phyloP scores from a whole-genome alignment of 805 yeast genomes.

The Ogataea populi-albae region DNA sequence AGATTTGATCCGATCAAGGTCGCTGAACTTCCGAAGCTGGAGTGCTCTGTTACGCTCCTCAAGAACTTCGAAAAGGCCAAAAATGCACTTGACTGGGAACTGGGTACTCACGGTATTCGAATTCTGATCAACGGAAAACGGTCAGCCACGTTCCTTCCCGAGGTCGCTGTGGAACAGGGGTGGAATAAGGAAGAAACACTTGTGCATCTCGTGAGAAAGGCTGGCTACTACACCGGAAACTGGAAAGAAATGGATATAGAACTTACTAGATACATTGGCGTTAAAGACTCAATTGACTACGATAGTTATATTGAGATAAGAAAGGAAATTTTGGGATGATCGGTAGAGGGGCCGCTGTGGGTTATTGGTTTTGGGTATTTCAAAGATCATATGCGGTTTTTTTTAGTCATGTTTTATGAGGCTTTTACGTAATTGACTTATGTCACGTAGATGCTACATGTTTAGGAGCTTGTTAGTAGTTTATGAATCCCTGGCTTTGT shows the following conservation, averaged over 20 bases:
- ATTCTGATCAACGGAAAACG: constrained; percentile 45
- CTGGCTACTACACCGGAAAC: constrained; percentile 42
- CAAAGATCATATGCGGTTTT: constrained; percentile 1
- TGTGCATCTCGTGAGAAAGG: constrained; percentile 66
- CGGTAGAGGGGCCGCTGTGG: not conserved
- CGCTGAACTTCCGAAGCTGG: constrained; percentile 52
- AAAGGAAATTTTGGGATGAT: constrained; percentile 5
- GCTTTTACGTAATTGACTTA: too few relatives aligned
- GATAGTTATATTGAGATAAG: constrained; percentile 35
- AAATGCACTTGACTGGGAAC: constrained; percentile 66
- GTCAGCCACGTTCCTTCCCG: constrained; percentile 86
- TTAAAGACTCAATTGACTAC: constrained; percentile 42
- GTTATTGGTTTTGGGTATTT: not conserved
- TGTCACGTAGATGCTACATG: too few relatives aligned
- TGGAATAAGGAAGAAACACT: constrained; percentile 78
- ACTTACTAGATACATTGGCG: constrained; percentile 56
- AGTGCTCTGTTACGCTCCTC: constrained; percentile 63
- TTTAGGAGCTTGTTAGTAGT: too few relatives aligned
- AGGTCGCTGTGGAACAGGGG: constrained; percentile 82
- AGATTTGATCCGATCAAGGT: constrained; percentile 65
- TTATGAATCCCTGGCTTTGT: too few relatives aligned
- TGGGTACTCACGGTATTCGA: constrained; percentile 81
- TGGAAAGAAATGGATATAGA: constrained; percentile 37
- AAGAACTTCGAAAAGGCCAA: constrained; percentile 52
- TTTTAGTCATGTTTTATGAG: too few relatives aligned